These are phyloP conservation scores for Pinus tabuliformis DNA, from an alignment of 75 land plant species.

Conservation along the genomic window DNA sequence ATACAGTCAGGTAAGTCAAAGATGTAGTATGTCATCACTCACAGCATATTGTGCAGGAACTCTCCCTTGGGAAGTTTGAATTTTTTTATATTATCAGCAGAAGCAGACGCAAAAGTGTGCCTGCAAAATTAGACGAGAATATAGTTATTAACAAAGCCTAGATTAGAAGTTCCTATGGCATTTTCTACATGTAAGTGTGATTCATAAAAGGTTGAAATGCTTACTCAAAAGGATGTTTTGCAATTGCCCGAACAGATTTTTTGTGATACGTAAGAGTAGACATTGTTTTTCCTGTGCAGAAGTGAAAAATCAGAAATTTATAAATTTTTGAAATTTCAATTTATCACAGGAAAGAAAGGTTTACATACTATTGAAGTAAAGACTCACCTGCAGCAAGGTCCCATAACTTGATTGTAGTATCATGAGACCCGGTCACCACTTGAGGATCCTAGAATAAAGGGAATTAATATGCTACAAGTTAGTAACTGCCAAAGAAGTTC, in stretches of 20 bases:
- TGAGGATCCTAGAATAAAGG: constrained; percentile 85
- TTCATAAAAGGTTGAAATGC: constrained; percentile 4
- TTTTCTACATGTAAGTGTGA: not conserved
- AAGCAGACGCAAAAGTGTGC: constrained; percentile 90
- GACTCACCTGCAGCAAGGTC: constrained; percentile 91
- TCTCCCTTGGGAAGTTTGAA: constrained; percentile 94
- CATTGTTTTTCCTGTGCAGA: constrained; percentile 87
- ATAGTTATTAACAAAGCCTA: no score
- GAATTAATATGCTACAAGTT: not conserved
- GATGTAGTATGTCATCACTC: constrained; percentile 29
- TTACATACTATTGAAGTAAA: not conserved
- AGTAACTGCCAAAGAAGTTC: no score
- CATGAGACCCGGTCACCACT: constrained; percentile 99
- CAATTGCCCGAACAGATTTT: constrained; percentile 97
- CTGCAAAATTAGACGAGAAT: constrained; percentile 27
- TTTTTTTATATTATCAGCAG: constrained; percentile 98
- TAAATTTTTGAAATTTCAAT: not conserved
- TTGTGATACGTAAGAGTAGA: constrained; percentile 95
- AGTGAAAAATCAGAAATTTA: constrained; percentile 1
- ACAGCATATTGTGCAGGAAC: constrained; percentile 99
- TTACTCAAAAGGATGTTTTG: constrained; percentile 96
- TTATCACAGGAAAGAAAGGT: not conserved
- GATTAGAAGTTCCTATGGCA: not conserved
- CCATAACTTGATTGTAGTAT: constrained; percentile 96
- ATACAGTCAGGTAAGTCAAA: not conserved